phyloP scores from a whole-genome alignment of 768 basidiomycete species.

The Rhizopogon salebrosus region DNA sequence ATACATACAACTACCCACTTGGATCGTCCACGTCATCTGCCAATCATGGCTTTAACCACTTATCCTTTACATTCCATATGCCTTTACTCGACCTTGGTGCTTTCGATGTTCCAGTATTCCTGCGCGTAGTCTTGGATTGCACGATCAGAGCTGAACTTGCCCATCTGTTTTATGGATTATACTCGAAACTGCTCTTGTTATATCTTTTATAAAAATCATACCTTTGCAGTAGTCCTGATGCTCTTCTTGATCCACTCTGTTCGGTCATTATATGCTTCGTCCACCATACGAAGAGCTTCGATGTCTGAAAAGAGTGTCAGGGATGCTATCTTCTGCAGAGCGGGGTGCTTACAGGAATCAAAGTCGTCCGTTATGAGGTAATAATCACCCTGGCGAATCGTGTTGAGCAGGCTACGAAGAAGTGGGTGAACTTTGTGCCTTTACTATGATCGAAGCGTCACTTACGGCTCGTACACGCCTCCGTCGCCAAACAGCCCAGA shows the following conservation, averaged over 20 bases:
- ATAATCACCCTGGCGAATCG: slow-evolving; percentile 70
- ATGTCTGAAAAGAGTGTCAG: slow-evolving; percentile 47
- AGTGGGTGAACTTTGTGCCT: slow-evolving; percentile 14
- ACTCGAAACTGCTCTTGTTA: background rate
- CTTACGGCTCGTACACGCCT: slow-evolving; percentile 80
- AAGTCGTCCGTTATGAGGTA: slow-evolving; percentile 91
- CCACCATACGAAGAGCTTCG: slow-evolving; percentile 79
- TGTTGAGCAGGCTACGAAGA: slow-evolving; percentile 56
- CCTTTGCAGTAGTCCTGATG: slow-evolving; percentile 77
- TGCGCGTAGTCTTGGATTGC: slow-evolving; percentile 92
- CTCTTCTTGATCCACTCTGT: slow-evolving; percentile 91
- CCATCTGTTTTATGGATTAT: slow-evolving; percentile 55
- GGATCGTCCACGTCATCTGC: background rate
- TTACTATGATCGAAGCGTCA: slow-evolving; percentile 13
- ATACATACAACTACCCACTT: slow-evolving; percentile 2
- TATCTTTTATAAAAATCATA: slow-evolving; percentile 13
- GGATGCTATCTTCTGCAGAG: background rate
- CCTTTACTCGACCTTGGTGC: slow-evolving; percentile 26
- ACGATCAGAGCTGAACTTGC: slow-evolving; percentile 93
- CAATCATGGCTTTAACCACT: background rate
- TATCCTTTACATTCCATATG: background rate
- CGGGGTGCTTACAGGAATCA: slow-evolving; percentile 64
- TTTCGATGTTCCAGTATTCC: slow-evolving; percentile 77
- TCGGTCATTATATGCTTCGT: slow-evolving; percentile 80
- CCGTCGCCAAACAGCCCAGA: slow-evolving; percentile 78